A percentile compares a stretch with the other conserved stretches of the same genome.
Evolutionary conservation across 179 eudicot genomes (phyloP).

Genomic region (Patellifolia procumbens): DNA sequence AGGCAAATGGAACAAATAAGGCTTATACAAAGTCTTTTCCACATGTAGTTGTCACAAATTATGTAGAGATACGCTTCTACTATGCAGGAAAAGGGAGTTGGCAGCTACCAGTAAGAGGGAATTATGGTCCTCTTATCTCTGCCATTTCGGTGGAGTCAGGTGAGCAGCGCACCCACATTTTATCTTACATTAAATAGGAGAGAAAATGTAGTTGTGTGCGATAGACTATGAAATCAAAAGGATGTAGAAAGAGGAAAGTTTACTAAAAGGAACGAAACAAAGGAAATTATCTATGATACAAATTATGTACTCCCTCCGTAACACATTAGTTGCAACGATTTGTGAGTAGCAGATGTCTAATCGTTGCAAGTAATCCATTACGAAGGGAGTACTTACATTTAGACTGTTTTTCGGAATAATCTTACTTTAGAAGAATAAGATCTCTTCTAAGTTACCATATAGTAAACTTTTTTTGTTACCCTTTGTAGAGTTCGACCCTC

Average conservation of each 20-base stretch:
- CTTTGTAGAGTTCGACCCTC: conserved; percentile 20
- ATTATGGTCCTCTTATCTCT: conserved; percentile 82
- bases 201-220: too few species aligned
- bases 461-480: not conserved
- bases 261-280: too few species aligned
- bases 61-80: conserved; percentile 34
- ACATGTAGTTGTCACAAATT: conserved; percentile 23
- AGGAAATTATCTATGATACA: too few species aligned
- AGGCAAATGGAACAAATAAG: conserved; percentile 24
- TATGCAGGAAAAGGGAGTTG: conserved; percentile 41
- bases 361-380: too few species aligned
- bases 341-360: too few species aligned
- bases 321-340: too few species aligned
- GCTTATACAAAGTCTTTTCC: conserved; percentile 11
- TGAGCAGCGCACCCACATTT: not conserved
- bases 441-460: not conserved
- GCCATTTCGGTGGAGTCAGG: conserved; percentile 17
- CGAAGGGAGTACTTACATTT: too few species aligned
- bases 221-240: too few species aligned
- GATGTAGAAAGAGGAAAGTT: too few species aligned
- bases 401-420: not conserved
- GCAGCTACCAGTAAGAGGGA: conserved; percentile 43
- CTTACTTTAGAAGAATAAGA: too few species aligned
- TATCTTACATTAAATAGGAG: too few species aligned
- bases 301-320: too few species aligned